Conservation (phyloP, 495 filamentous ascomycete genomes). For the Penicillium antarcticum region DNA sequence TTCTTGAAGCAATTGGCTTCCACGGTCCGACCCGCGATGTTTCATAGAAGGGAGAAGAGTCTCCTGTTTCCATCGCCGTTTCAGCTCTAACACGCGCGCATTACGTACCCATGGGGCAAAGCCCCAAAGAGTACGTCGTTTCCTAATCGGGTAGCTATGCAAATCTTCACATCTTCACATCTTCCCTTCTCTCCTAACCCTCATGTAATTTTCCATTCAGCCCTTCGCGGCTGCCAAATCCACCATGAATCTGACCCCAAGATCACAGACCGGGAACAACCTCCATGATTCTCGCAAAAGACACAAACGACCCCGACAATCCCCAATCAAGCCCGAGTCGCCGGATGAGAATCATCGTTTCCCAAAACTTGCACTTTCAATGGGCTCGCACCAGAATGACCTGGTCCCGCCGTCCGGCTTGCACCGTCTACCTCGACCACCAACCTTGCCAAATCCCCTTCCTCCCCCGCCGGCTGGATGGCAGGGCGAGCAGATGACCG, state of each 20-base stretch:
- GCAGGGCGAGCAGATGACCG: constrained; percentile 78
- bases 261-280: not conserved
- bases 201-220: constrained; percentile 8
- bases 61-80: too few relatives aligned
- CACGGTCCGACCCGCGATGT: too few relatives aligned
- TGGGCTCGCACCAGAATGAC: constrained; percentile 36
- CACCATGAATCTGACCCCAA: not conserved
- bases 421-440: constrained; percentile 36
- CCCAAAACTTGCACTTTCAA: constrained; percentile 12
- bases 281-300: not conserved
- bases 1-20: too few relatives aligned
- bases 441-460: constrained; percentile 41
- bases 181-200: not conserved
- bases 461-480: constrained; percentile 70
- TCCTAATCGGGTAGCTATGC: constrained; percentile 17
- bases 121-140: constrained; percentile 11
- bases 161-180: not conserved
- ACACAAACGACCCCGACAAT: not conserved
- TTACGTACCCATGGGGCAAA: too few relatives aligned
- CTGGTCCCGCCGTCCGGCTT: constrained; percentile 38
- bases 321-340: constrained; percentile 14
- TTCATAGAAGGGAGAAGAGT: too few relatives aligned
- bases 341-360: not conserved
- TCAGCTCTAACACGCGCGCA: too few relatives aligned
- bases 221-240: not conserved